A percentile compares a stretch with the other conserved stretches of the same genome.
Evolutionary conservation across 106 monocot genomes (phyloP).

Genomic region (Xerophyta viscosa): DNA sequence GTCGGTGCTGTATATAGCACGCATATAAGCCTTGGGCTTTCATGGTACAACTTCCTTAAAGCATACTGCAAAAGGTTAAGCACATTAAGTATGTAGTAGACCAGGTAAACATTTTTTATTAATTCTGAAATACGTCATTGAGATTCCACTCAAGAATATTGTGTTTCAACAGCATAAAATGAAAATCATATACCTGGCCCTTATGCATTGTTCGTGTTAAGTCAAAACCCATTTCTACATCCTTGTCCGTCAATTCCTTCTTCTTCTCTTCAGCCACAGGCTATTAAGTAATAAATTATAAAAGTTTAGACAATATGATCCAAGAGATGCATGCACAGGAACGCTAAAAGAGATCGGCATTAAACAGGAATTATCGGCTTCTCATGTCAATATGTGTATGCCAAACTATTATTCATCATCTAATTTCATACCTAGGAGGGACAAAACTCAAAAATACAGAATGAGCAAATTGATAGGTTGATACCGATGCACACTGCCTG

Average conservation of each 20-base stretch:
- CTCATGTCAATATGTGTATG: too few relatives aligned
- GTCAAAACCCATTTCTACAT: constrained; percentile 81
- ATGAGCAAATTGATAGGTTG: too few relatives aligned
- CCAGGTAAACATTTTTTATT: too few relatives aligned
- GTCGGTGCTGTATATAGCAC: constrained; percentile 92
- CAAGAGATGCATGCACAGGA: too few relatives aligned
- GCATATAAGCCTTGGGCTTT: constrained; percentile 91
- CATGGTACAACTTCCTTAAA: constrained; percentile 91
- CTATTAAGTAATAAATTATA: constrained; percentile 27
- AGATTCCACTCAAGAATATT: neutral
- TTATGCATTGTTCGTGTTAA: constrained; percentile 84
- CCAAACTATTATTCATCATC: too few relatives aligned
- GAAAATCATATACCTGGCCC: constrained; percentile 60
- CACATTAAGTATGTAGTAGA: neutral
- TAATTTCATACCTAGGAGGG: too few relatives aligned
- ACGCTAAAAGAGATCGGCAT: too few relatives aligned
- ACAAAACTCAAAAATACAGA: too few relatives aligned
- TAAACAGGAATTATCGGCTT: too few relatives aligned
- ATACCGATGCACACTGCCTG: too few relatives aligned
- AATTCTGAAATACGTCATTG: neutral
- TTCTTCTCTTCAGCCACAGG: constrained; percentile 64
- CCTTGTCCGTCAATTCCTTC: constrained; percentile 78
- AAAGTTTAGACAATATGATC: too few relatives aligned
- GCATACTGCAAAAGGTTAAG: constrained; percentile 65
- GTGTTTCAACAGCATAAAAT: constrained; percentile 2